Base-by-base conservation (phyloP, 371 early-diverging fungal species). In the Aphelidium insulamus region DNA sequence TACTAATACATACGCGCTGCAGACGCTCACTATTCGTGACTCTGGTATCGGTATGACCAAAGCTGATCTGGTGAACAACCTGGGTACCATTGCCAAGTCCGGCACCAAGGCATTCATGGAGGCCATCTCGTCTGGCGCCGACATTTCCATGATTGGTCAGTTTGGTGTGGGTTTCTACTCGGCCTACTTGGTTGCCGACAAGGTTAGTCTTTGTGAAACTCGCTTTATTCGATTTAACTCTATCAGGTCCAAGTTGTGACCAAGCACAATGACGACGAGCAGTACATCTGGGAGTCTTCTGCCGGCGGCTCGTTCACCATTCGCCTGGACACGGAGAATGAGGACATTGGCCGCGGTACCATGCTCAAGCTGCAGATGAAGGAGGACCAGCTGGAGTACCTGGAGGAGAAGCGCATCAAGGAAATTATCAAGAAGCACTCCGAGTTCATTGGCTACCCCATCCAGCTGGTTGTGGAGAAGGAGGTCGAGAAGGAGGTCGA, bases 131-230 rank as follows among this genome's bases (percentile, higher is more conserved):
- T 55, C 59, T 41, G 75, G 76, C 46, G 80, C 74, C 36, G 79
- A 82, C 51, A 77, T 73, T 40, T 69, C 75, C 46, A 73, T 94
- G 72, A 94, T 94, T 57, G 95, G 92, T 44, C 95, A 92, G 60
- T 94, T 94, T 59, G 95, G 95, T 75, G 83, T 94, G 40, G 95
- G 95, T 54, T 91, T 94, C 79, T 94, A 91, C 74, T 83, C 88
- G 32, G 80, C 85, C 34, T 94, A 86, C 67, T 64, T 94, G 33
- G 85, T 90, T 44, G 91, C 95, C 39, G 84, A 88, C 57, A 69
- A 68, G 52, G n/a, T n/a, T n/a, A n/a, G n/a, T n/a, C n/a, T n/a
- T n/a, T n/a, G n/a, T n/a, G n/a, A n/a, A n/a, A n/a, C n/a, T n/a
- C n/a, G n/a, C n/a, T n/a, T n/a, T n/a, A n/a, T n/a, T n/a, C n/a